Conservation (phyloP, 176 grass and related monocot species). For the Bromus sterilis region DNA sequence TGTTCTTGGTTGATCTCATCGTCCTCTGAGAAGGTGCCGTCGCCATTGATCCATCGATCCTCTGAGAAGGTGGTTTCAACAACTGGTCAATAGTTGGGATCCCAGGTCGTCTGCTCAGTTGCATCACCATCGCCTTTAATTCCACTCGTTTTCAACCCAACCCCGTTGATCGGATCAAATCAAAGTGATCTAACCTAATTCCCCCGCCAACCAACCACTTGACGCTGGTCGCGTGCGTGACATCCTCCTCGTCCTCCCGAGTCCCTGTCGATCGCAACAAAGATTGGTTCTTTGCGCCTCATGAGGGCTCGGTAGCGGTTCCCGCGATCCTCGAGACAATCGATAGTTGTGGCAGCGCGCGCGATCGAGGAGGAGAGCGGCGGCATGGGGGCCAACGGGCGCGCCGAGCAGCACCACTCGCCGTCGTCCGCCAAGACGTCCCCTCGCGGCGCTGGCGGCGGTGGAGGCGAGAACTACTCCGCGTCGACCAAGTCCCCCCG, state of each 20-base stretch:
- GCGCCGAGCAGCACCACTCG: conserved; percentile 4
- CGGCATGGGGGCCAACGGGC: conserved; percentile 1
- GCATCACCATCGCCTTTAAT: neutral
- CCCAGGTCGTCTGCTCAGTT: neutral
- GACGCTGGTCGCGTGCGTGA: neutral
- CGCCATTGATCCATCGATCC: neutral
- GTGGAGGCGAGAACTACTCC: conserved; percentile 16
- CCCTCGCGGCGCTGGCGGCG: neutral
- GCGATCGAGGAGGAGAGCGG: neutral
- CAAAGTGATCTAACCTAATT: neutral
- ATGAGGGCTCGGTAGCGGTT: neutral
- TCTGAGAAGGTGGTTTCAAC: neutral
- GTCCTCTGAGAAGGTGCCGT: neutral
- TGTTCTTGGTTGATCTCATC: neutral
- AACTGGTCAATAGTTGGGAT: neutral
- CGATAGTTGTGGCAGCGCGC: neutral
- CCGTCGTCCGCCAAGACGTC: conserved; percentile 20
- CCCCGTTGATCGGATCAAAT: conserved; percentile 6
- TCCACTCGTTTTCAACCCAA: neutral
- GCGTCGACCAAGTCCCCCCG: neutral
- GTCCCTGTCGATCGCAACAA: neutral
- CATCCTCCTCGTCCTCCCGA: neutral
- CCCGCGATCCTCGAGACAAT: neutral
- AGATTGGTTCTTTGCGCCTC: neutral
- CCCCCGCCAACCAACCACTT: neutral